phyloP scores from a whole-genome alignment of 352 stramenopile species.

The Plasmopara muralis region DNA sequence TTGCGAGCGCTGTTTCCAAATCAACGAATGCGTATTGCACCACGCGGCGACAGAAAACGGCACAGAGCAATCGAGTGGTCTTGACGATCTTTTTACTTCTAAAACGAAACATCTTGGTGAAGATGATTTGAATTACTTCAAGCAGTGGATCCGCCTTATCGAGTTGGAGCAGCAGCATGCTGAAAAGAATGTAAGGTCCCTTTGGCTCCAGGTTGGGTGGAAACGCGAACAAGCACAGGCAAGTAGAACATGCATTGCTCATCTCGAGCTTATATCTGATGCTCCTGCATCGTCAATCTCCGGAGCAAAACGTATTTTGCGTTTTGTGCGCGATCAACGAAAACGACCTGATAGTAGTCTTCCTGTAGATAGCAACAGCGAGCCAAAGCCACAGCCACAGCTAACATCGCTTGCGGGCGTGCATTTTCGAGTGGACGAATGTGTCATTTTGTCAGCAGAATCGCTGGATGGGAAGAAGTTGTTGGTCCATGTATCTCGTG shows the following conservation, averaged over 20 bases:
- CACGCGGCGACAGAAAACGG: slow-evolving; percentile 76
- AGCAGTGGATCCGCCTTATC: slow-evolving; percentile 63
- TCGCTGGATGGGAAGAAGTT: slow-evolving; percentile 56
- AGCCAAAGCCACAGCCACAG: slow-evolving; percentile 3
- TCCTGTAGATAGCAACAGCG: neutral
- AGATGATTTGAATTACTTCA: slow-evolving; percentile 59
- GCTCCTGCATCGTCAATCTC: slow-evolving; percentile 27
- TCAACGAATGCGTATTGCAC: slow-evolving; percentile 81
- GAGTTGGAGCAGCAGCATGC: slow-evolving; percentile 71
- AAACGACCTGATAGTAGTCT: slow-evolving; percentile 9
- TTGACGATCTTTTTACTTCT: slow-evolving; percentile 58
- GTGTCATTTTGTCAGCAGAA: slow-evolving; percentile 67
- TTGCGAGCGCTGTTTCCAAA: slow-evolving; percentile 77
- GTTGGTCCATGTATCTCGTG: slow-evolving; percentile 57
- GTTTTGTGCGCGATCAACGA: slow-evolving; percentile 46
- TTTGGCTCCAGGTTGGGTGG: slow-evolving; percentile 61
- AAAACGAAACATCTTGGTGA: slow-evolving; percentile 51
- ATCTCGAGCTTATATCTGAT: slow-evolving; percentile 44
- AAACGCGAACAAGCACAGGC: slow-evolving; percentile 48
- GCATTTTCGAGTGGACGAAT: slow-evolving; percentile 61
- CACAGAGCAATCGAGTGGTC: slow-evolving; percentile 48
- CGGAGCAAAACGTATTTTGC: slow-evolving; percentile 31
- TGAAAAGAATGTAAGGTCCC: slow-evolving; percentile 52
- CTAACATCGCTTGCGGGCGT: slow-evolving; percentile 42
- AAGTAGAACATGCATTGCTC: slow-evolving; percentile 47